Evolutionary conservation across 495 filamentous ascomycete genomes (phyloP), one percentile per base, ranked within the genome.

Genomic region (Neurospora terricola): DNA sequence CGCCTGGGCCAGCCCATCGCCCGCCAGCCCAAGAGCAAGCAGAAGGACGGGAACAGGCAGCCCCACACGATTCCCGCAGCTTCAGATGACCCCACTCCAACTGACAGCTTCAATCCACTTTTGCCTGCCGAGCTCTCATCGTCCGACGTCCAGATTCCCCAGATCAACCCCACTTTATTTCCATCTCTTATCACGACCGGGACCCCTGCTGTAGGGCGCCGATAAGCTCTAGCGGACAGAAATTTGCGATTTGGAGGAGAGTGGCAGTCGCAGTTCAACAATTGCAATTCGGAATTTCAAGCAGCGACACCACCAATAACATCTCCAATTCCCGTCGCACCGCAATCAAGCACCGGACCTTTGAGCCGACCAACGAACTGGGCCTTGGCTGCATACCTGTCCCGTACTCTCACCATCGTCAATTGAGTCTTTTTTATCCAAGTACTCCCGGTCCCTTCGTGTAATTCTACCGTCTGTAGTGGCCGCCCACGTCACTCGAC

Each of bases 181-280:
- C 23, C 27, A 66, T 66, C 54, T 70, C 73, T 81, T 81, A 81
- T 81, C 80, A 54, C 7, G 23, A 6, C 27, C 40, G 39, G 11
- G 16, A 76, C 36, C 77, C 76, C 72, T 76, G 76, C 18, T 30
- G 72, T 54, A 71, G 69, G 69, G 75, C 70, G 66, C 38, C 78
- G 80, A 81, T 81, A 81, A 81, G 73, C 71, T 72, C 70, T 70
- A 16, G 72, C 71, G 76, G 75, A 74, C 77, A 80, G 78, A 81
- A 81, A 79, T 80, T 80, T 80, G 77, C 75, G 59, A 21, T 66
- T 54, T 73, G 38, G 54, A 27, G 54, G 54, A 30, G 54, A 66
- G 27, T 30, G 54, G 54, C 54, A 66, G 23, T 66, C 54, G 54
- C 54, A 66, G 54, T 34, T 34, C 54, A 34, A 34, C 54, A 66